Percentiles rank a stretch among this genome's conserved stretches.
These are phyloP conservation scores for Penicillium verrucosum DNA, from an alignment of 2,329 filamentous ascomycete species.

Conservation along the genomic window DNA sequence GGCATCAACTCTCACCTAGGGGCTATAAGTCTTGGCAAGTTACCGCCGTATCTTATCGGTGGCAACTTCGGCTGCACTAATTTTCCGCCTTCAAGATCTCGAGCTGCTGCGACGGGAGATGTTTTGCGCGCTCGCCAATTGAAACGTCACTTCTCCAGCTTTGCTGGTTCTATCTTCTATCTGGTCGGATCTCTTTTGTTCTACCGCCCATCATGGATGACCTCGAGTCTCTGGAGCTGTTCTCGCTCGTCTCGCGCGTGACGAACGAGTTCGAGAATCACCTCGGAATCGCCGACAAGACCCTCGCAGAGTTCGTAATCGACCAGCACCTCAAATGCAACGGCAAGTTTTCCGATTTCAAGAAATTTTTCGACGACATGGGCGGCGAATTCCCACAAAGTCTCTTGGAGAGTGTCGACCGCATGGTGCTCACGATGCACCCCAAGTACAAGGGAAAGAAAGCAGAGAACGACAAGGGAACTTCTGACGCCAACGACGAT, in stretches of 20 bases:
- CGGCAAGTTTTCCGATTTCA: constrained; percentile 68
- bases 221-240: constrained; percentile 81
- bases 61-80: constrained; percentile 33
- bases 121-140: constrained; percentile 23
- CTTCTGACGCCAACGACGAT: constrained; percentile 43
- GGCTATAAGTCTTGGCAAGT: no score
- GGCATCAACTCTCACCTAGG: no score
- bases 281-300: constrained; percentile 87
- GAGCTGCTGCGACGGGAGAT: constrained; percentile 6
- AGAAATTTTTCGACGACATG: constrained; percentile 68
- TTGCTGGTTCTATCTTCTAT: background rate
- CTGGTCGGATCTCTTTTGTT: background rate
- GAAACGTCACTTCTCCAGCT: background rate
- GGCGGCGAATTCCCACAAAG: constrained; percentile 81
- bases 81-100: constrained; percentile 32
- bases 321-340: constrained; percentile 74
- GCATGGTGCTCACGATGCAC: constrained; percentile 83
- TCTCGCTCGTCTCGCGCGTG: constrained; percentile 92
- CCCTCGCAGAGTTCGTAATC: constrained; percentile 93
- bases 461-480: constrained; percentile 28
- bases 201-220: constrained; percentile 67
- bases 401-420: constrained; percentile 86
- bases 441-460: constrained; percentile 72
- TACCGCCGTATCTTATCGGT: constrained; percentile 32
- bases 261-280: constrained; percentile 94